Evolutionary conservation across 2,329 filamentous ascomycete genomes (phyloP).

Genomic region (Aspergillus pseudotamarii): DNA sequence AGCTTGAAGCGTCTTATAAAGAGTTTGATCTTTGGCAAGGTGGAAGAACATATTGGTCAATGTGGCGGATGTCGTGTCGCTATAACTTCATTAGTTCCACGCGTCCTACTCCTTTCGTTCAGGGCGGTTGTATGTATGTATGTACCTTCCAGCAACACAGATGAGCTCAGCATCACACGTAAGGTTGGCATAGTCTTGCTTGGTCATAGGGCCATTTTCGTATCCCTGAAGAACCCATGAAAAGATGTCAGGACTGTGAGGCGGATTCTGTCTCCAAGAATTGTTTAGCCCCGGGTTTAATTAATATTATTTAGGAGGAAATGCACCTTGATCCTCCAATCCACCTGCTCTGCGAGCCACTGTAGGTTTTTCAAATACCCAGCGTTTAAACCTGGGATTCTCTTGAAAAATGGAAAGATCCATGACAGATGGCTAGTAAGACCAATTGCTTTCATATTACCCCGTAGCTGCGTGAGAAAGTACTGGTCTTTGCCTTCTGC

Average conservation of each 20-base stretch:
- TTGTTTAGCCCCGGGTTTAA: too few species aligned
- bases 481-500: slow-evolving; percentile 21
- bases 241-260: slow-evolving; percentile 20
- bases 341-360: background rate
- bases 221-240: slow-evolving; percentile 17
- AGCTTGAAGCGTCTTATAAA: background rate
- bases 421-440: slow-evolving; percentile 25
- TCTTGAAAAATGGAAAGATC: slow-evolving; percentile 26
- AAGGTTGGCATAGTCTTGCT: slow-evolving; percentile 14
- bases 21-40: background rate
- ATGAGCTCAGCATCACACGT: slow-evolving; percentile 24
- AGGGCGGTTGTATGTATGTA: too few species aligned
- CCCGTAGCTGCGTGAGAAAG: slow-evolving; percentile 22
- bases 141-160: slow-evolving; percentile 30
- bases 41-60: slow-evolving; percentile 11
- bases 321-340: slow-evolving; percentile 1
- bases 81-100: background rate
- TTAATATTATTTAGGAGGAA: too few species aligned
- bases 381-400: slow-evolving; percentile 18
- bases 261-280: slow-evolving; percentile 11
- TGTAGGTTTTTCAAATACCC: slow-evolving; percentile 15
- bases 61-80: slow-evolving; percentile 15
- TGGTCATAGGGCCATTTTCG: slow-evolving; percentile 12
- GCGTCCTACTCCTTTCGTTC: too few species aligned
- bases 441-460: slow-evolving; percentile 20